These are phyloP conservation scores for Mycena galericulata DNA, from an alignment of 768 basidiomycete genomes.

Conservation along the genomic window DNA sequence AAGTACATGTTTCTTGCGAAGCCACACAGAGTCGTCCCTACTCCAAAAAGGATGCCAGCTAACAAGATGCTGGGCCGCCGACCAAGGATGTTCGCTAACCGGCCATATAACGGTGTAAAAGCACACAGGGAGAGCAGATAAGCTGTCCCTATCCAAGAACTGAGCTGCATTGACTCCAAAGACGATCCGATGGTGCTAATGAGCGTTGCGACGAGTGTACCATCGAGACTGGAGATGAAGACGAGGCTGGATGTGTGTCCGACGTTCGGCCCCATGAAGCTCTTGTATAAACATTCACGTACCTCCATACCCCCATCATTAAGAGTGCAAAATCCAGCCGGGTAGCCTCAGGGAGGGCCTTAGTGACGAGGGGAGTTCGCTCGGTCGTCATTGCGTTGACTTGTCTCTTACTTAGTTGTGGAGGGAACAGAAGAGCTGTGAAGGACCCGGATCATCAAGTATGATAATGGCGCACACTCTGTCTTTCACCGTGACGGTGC, in stretches of 20 bases:
- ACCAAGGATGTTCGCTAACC: slow-evolving; percentile 59
- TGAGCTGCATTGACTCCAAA: slow-evolving; percentile 64
- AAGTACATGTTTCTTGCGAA: slow-evolving; percentile 50
- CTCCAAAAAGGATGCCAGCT: slow-evolving; percentile 69
- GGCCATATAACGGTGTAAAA: slow-evolving; percentile 74
- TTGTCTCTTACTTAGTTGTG: no score
- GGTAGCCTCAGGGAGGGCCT: no score
- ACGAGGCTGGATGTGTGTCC: slow-evolving; percentile 7
- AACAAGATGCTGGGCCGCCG: slow-evolving; percentile 70
- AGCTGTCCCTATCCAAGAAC: slow-evolving; percentile 74
- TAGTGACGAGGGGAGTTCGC: no score
- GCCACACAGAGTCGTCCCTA: slow-evolving; percentile 74
- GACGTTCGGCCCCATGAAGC: no score
- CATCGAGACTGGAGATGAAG: slow-evolving; percentile 38
- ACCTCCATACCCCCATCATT: no score
- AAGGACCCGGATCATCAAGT: no score
- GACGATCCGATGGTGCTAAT: slow-evolving; percentile 70
- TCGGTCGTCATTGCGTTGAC: no score
- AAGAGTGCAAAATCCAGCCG: no score
- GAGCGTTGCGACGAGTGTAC: slow-evolving; percentile 72
- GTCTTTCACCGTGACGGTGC: no score
- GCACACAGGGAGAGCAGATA: slow-evolving; percentile 73
- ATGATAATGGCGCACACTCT: no score
- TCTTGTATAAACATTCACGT: no score
- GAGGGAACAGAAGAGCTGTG: no score